Evolutionary conservation across 805 yeast species (phyloP).

Genomic region (Millerozyma acaciae): DNA sequence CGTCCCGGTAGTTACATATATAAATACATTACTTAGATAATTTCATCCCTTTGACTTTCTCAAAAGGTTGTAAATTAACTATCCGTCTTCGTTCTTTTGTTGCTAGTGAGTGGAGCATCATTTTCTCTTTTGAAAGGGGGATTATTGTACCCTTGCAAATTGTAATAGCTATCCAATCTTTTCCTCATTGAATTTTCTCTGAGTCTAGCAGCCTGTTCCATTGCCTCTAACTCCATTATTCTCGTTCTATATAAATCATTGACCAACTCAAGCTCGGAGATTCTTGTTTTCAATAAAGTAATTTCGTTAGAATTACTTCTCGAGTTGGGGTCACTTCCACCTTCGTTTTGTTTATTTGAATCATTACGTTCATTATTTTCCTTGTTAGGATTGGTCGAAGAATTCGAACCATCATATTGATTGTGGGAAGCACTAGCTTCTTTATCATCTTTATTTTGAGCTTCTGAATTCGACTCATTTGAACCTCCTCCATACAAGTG

Average conservation of each 20-base stretch:
- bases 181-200: slow-evolving; percentile 47
- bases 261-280: slow-evolving; percentile 84
- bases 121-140: slow-evolving; percentile 22
- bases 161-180: slow-evolving; percentile 43
- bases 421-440: background rate
- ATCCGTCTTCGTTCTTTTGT: slow-evolving; percentile 12
- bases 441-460: background rate
- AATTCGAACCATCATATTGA: slow-evolving; percentile 4
- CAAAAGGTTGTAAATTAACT: slow-evolving; percentile 1
- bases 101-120: slow-evolving; percentile 13
- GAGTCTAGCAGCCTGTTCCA: slow-evolving; percentile 53
- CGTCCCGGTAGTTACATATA: too few relatives aligned
- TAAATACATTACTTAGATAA: too few relatives aligned
- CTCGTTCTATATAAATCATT: slow-evolving; percentile 83
- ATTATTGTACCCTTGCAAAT: slow-evolving; percentile 18
- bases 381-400: slow-evolving; percentile 3
- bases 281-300: slow-evolving; percentile 61
- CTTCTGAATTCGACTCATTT: background rate
- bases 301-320: slow-evolving; percentile 23
- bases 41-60: too few relatives aligned
- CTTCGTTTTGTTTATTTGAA: slow-evolving; percentile 8
- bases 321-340: slow-evolving; percentile 6
- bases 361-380: slow-evolving; percentile 6
- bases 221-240: slow-evolving; percentile 75
- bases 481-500: too few relatives aligned